Percentiles rank a stretch among this genome's conserved stretches.
These are phyloP conservation scores for Linanthus parryae DNA, from an alignment of 148 eudicot genomes.

Conservation along the genomic window DNA sequence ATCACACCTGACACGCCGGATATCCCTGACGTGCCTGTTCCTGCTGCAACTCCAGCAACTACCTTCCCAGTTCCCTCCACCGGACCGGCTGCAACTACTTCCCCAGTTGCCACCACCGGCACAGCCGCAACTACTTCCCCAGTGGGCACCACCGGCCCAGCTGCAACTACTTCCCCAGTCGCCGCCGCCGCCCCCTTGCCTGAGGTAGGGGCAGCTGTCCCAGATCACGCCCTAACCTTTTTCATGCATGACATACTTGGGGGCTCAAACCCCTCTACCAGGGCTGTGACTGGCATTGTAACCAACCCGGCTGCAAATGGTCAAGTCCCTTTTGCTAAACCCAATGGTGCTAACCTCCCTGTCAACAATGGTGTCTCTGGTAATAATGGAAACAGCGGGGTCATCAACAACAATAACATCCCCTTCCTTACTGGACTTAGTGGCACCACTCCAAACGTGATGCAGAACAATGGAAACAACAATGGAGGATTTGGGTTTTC, in stretches of 20 bases:
- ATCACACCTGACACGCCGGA: too few relatives aligned
- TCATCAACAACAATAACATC: conserved; percentile 78
- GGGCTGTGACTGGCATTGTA: conserved; percentile 76
- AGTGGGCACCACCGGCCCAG: conserved; percentile 1
- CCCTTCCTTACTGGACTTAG: conserved; percentile 71
- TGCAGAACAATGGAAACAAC: conserved; percentile 59
- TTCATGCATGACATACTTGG: conserved; percentile 93
- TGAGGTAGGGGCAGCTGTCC: conserved; percentile 3
- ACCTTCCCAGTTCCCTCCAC: conserved; percentile 10
- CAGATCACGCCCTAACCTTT: conserved; percentile 54
- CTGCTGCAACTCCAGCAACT: background rate
- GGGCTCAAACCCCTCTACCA: conserved; percentile 77
- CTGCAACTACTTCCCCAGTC: background rate
- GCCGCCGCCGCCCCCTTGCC: too few relatives aligned
- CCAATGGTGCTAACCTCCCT: conserved; percentile 72
- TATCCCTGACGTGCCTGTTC: conserved; percentile 8
- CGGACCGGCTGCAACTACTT: conserved; percentile 8
- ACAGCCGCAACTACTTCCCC: too few relatives aligned
- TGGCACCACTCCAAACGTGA: conserved; percentile 47
- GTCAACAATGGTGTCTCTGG: conserved; percentile 61
- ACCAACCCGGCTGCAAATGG: conserved; percentile 53
- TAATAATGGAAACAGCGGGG: conserved; percentile 44
- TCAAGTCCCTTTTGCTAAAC: conserved; percentile 77
- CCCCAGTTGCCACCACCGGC: conserved; percentile 20
- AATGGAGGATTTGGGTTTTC: conserved; percentile 51